Percentiles rank a stretch among this genome's conserved stretches.
Conservation (phyloP, 495 filamentous ascomycete species). For the Trichocladium uniseriatum region DNA sequence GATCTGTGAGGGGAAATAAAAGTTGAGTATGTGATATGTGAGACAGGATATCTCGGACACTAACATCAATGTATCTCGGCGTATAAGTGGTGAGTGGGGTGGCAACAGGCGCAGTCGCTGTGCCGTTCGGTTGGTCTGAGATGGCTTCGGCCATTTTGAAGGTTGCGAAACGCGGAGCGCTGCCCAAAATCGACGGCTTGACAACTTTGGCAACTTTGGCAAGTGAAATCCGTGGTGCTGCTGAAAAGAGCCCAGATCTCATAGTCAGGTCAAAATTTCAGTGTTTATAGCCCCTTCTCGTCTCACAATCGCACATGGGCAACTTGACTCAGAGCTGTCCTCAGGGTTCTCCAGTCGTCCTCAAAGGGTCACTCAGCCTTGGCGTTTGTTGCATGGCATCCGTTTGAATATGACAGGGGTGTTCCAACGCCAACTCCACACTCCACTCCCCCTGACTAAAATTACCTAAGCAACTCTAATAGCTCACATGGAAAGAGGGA, state of each 20-base stretch:
- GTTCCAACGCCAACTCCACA: too few relatives aligned
- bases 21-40: not conserved
- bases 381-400: not conserved
- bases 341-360: constrained; percentile 9
- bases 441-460: too few relatives aligned
- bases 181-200: constrained; percentile 5
- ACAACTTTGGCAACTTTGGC: too few relatives aligned
- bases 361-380: not conserved
- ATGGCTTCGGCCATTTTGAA: constrained; percentile 15
- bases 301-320: not conserved
- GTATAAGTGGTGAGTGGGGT: constrained; percentile 22
- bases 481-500: too few relatives aligned
- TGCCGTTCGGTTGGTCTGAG: constrained; percentile 6
- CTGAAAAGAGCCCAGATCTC: constrained; percentile 6
- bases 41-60: constrained; percentile 12
- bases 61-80: constrained; percentile 53
- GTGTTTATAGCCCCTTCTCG: not conserved
- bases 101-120: not conserved
- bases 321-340: constrained; percentile 5
- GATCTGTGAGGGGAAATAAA: constrained; percentile 36
- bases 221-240: constrained; percentile 4
- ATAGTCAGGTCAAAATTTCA: not conserved
- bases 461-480: too few relatives aligned
- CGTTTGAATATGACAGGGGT: not conserved
- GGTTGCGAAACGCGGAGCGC: not conserved